Evolutionary conservation across 805 yeast genomes (phyloP).

Genomic region (Saccharomycopsis olivae): DNA sequence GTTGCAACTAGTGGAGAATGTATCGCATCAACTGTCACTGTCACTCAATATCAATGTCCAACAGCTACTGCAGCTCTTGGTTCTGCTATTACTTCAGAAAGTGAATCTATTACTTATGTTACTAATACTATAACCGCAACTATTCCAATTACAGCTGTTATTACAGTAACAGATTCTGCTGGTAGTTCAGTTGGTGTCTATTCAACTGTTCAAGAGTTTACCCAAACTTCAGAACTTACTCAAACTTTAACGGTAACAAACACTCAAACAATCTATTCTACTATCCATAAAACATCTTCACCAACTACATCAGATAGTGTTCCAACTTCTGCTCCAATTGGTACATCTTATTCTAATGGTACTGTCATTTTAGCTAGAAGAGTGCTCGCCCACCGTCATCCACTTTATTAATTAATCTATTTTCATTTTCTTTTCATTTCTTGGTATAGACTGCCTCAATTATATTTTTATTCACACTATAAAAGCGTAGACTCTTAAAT

Average conservation of each 20-base stretch:
- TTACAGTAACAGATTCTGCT: conserved; percentile 11
- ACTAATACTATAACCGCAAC: conserved; percentile 11
- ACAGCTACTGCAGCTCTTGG: neutral
- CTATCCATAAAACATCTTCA: neutral
- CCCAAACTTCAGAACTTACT: conserved; percentile 5
- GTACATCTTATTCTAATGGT: neutral
- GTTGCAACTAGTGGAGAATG: neutral
- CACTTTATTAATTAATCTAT: no score
- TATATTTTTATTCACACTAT: no score
- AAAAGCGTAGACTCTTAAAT: no score
- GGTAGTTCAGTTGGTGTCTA: conserved; percentile 5
- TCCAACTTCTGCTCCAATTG: neutral
- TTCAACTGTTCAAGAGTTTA: conserved; percentile 5
- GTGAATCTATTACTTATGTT: conserved; percentile 4
- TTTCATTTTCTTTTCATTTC: no score
- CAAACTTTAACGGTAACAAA: conserved; percentile 4
- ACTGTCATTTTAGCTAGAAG: neutral
- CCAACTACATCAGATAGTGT: neutral
- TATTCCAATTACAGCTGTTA: conserved; percentile 10
- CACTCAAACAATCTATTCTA: conserved; percentile 5
- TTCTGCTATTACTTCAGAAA: conserved; percentile 4
- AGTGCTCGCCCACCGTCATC: neutral
- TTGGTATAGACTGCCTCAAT: no score
- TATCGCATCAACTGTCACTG: conserved; percentile 3
- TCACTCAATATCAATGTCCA: conserved; percentile 1